Evolutionary conservation across 2,329 filamentous ascomycete species (phyloP), one percentile per base, ranked within the genome.

Genomic region (Onygenales sp.): DNA sequence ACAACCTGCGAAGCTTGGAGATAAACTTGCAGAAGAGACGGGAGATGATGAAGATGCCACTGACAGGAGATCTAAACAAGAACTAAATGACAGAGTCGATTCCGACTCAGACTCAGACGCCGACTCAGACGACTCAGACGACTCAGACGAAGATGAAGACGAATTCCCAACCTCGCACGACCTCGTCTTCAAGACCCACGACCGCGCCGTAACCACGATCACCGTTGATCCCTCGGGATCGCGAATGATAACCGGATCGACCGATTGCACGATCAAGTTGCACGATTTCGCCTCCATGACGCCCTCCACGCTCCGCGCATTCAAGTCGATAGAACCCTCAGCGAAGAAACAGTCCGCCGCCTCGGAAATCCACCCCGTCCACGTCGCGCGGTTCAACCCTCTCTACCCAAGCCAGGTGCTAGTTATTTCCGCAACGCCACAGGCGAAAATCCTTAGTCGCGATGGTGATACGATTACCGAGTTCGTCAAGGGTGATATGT

Each of bases 401-500:
- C 77, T 88, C 27, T 85, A 88, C 2, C 88, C 89, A 8, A 80
- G 84, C 57, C 83, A 87, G 56, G 84, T 98, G 56, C 81, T 98
- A 36, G 94, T 93, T 61, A 78, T 97, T 44, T 87, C 90, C 6
- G 90, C 92, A 6, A 88, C 92, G 42, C 85, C 92, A 1, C 92
- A 97, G 68, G 88, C 92, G 10, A 91, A 90, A 68, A 84, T 98
- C 27, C 78, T 97, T 67, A 88, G 83, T 62, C 84, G 93, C 63
- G 92, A 98, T 72, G 93, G 93, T 40, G 88, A 94, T 44, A 78
- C 87, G 6, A 63, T 94, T 48, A 85, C 86, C 1, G 90, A 96
- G 65, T 97, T 95, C 59, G 86, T 90, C 61, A 98, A 98, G 72
- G 93, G 93, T 45, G 93, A 98, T 67, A 97, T 97, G 91, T 98